A percentile compares a stretch with the other conserved stretches of the same genome.
These are phyloP conservation scores for Orobanche coerulescens DNA, from an alignment of 257 asterid genomes.

Conservation along the genomic window DNA sequence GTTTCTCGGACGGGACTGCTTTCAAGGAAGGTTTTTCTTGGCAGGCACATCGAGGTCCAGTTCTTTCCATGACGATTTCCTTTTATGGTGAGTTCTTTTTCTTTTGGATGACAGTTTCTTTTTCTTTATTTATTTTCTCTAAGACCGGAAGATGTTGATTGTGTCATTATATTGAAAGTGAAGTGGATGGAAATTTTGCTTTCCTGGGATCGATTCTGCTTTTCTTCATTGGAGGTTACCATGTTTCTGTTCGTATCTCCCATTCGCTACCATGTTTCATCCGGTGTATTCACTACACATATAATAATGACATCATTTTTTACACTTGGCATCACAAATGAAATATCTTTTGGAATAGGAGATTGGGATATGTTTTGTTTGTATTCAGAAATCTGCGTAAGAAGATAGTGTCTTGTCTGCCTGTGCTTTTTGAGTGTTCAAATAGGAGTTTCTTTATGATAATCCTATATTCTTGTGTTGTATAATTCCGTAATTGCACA, in stretches of 20 bases:
- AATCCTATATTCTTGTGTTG: neutral
- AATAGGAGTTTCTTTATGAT: neutral
- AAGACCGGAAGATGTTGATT: neutral
- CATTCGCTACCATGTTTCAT: neutral
- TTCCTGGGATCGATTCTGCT: neutral
- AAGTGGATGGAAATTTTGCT: neutral
- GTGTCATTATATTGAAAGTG: no score
- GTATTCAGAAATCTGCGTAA: neutral
- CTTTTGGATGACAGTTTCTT: neutral
- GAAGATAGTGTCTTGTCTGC: neutral
- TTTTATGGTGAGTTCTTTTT: slow-evolving; percentile 48
- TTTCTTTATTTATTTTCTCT: neutral
- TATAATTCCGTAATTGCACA: neutral
- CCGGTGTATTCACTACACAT: no score
- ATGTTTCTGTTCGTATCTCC: neutral
- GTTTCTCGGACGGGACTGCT: slow-evolving; percentile 35
- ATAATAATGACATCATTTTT: no score
- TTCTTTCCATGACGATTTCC: slow-evolving; percentile 60
- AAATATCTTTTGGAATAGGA: no score
- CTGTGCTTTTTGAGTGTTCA: neutral
- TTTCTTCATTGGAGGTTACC: neutral
- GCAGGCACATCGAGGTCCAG: slow-evolving; percentile 82
- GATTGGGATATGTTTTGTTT: no score
- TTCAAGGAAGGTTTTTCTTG: slow-evolving; percentile 87
- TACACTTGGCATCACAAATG: no score